phyloP scores from a whole-genome alignment of 108 stramenopile genomes.

The Fragilaria crotonensis region DNA sequence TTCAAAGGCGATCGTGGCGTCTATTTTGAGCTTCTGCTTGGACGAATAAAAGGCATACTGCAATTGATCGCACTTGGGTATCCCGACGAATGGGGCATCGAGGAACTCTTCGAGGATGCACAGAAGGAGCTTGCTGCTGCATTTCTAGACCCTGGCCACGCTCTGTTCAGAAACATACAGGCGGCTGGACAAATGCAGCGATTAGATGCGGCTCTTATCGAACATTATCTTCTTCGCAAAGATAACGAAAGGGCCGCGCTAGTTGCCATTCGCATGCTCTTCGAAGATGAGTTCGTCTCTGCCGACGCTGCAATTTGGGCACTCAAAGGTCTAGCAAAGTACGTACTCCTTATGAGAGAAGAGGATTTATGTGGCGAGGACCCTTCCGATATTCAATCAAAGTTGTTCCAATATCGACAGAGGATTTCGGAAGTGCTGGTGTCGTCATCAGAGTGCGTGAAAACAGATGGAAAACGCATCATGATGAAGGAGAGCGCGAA shows the following conservation, averaged over 20 bases:
- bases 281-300: conserved; percentile 27
- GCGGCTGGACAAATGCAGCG: conserved; percentile 23
- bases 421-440: too few relatives aligned
- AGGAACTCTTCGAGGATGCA: conserved; percentile 12
- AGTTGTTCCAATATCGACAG: too few relatives aligned
- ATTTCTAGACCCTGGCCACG: background rate
- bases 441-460: too few relatives aligned
- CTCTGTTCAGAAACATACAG: conserved; percentile 13
- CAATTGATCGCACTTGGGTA: conserved; percentile 20
- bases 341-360: too few relatives aligned
- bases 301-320: conserved; percentile 11
- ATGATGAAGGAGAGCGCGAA: background rate
- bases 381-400: too few relatives aligned
- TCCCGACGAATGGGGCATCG: conserved; percentile 14
- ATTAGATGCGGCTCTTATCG: conserved; percentile 22
- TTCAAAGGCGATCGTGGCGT: background rate
- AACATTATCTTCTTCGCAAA: conserved; percentile 9
- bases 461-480: background rate
- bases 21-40: background rate
- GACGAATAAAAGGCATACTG: conserved; percentile 13
- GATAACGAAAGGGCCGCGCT: conserved; percentile 18
- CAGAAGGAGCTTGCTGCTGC: background rate
- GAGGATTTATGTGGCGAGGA: too few relatives aligned
- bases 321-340: conserved; percentile 9
- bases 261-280: conserved; percentile 24